Evolutionary conservation across 2,329 filamentous ascomycete genomes (phyloP).

Genomic region (Lachnellula cervina): DNA sequence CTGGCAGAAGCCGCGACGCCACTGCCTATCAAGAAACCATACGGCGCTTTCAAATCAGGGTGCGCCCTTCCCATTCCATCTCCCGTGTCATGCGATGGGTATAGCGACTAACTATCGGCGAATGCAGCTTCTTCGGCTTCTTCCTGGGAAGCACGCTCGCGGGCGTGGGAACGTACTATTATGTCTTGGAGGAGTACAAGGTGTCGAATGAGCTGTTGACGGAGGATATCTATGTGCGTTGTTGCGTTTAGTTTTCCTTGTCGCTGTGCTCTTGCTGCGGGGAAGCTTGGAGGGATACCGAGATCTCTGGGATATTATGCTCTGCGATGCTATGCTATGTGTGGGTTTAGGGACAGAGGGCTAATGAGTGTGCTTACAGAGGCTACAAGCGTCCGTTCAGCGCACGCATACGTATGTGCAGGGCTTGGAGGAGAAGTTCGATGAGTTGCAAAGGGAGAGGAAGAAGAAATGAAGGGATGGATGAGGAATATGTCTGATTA

Average conservation of each 20-base stretch:
- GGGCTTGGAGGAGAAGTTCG: conserved; percentile 74
- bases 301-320: neutral
- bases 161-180: conserved; percentile 81
- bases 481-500: neutral
- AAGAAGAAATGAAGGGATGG: conserved; percentile 50
- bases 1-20: conserved; percentile 35
- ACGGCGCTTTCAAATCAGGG: conserved; percentile 69
- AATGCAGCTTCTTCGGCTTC: conserved; percentile 80
- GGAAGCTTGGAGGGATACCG: conserved; percentile 1
- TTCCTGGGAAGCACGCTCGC: conserved; percentile 77
- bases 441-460: conserved; percentile 61
- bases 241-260: conserved; percentile 25
- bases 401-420: conserved; percentile 80
- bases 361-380: conserved; percentile 44
- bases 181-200: conserved; percentile 90
- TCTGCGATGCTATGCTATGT: neutral
- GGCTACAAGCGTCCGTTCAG: conserved; percentile 81
- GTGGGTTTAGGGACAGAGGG: neutral
- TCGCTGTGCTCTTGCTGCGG: conserved; percentile 2
- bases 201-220: conserved; percentile 87
- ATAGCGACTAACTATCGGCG: conserved; percentile 2
- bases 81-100: neutral
- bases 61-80: conserved; percentile 39
- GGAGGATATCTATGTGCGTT: conserved; percentile 91
- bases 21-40: conserved; percentile 56